Evolutionary conservation across 2,329 filamentous ascomycete genomes (phyloP), one percentile per base, ranked within the genome.

Genomic region (Elsinoe ampelina): DNA sequence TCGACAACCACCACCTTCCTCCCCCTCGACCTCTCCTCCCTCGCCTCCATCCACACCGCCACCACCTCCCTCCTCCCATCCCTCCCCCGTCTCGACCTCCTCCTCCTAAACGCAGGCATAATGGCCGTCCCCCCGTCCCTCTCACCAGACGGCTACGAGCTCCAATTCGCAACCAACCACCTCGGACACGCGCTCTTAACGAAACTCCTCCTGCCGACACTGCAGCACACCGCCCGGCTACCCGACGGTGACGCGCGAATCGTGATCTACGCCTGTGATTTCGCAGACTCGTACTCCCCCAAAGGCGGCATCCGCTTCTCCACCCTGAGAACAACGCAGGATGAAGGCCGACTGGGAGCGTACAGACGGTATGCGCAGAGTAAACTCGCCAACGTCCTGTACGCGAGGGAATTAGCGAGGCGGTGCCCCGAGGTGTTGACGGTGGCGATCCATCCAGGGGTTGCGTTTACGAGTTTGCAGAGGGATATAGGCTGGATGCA

Each of bases 1-100:
- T 63, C 64, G 7, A 63, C 67, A 19, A 70, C 73, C 57, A 72
- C 80, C 55, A 67, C 70, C 39, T 71, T 72, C 59, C 63, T 82
- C 7, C 65, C 71, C 10, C 72, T 79, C 22, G 78, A 82, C 61
- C 69, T 82, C 12, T 63, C 73, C 1, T 80, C 77, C 0, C 73
- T 81, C 41, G 63, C 69, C 13, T 78, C 75, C 17, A 72, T 81
- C 62, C 71, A 69, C 4, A 60, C 66, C 2, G 77, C 75, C 1
- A 76, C 75, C 1, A 63, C 65, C 30, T 61, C 63, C n/a, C 76
- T 80, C 59, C 63, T 65, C 7, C 58, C 69, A 19, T 64, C 70
- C 26, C 68, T 69, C 54, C 63, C 71, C 39, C 72, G 76, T 15
- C 66, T 58, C 54, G 65, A 68, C 54, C 58, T 66, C 34, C 55